Evolutionary conservation across 1,284 basidiomycete genomes (phyloP).

Genomic region (Bjerkandera adusta): DNA sequence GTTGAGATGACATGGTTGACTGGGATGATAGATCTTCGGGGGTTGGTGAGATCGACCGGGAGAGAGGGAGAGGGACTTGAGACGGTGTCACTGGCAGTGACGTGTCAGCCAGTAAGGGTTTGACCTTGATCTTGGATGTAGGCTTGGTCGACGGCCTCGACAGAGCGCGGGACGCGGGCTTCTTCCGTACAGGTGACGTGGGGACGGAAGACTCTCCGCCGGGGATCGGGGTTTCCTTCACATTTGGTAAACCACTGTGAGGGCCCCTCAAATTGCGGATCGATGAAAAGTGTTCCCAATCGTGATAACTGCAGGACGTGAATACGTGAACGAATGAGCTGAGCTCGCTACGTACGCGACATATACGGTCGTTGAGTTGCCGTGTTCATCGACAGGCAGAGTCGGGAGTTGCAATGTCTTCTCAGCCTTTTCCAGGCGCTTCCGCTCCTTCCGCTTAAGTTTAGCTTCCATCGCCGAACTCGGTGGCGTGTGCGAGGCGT

Average conservation of each 20-base stretch:
- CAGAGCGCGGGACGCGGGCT: slow-evolving; percentile 28
- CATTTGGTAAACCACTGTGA: slow-evolving; percentile 73
- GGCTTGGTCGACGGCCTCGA: slow-evolving; percentile 15
- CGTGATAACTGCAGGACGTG: slow-evolving; percentile 65
- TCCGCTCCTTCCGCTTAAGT: slow-evolving; percentile 35
- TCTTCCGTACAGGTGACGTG: slow-evolving; percentile 23
- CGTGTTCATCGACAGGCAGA: slow-evolving; percentile 29
- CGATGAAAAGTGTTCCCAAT: slow-evolving; percentile 94
- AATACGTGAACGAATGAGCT: slow-evolving; percentile 17
- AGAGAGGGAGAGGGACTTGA: slow-evolving; percentile 35
- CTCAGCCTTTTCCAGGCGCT: slow-evolving; percentile 32
- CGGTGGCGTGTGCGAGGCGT: slow-evolving; percentile 18
- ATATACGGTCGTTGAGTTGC: slow-evolving; percentile 53
- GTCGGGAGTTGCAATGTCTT: slow-evolving; percentile 17
- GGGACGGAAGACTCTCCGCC: slow-evolving; percentile 21
- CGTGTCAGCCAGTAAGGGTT: slow-evolving; percentile 12
- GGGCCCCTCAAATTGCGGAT: slow-evolving; percentile 86
- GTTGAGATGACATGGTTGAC: neutral
- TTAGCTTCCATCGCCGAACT: slow-evolving; percentile 29
- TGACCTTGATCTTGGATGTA: slow-evolving; percentile 13
- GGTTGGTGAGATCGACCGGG: slow-evolving; percentile 45
- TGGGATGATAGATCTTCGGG: slow-evolving; percentile 17
- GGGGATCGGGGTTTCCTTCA: slow-evolving; percentile 50
- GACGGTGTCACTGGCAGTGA: slow-evolving; percentile 26
- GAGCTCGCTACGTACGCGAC: slow-evolving; percentile 80